Percentiles rank a stretch among this genome's conserved stretches.
Conservation (phyloP, 2,329 filamentous ascomycete species). For the Pezicula rhizophila region DNA sequence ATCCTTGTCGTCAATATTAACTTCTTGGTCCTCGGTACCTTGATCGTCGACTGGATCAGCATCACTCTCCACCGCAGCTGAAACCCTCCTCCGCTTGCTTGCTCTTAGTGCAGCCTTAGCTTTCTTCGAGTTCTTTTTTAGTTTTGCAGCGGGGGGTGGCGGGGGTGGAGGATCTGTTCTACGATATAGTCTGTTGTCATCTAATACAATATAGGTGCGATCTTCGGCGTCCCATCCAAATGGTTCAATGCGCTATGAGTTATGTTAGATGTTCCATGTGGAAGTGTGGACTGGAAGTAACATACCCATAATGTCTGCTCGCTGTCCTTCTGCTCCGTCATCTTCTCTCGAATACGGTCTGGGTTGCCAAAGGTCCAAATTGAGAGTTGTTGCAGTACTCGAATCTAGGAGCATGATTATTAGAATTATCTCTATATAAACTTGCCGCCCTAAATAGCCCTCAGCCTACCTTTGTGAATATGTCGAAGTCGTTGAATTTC, state of each 20-base stretch:
- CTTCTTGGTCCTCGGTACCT: slow-evolving; percentile 34
- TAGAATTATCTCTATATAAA: not conserved
- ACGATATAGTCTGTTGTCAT: slow-evolving; percentile 90
- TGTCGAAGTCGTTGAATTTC: slow-evolving; percentile 75
- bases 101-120: slow-evolving; percentile 57
- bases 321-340: slow-evolving; percentile 73
- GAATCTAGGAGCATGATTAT: slow-evolving; percentile 42
- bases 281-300: slow-evolving; percentile 7
- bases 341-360: slow-evolving; percentile 78
- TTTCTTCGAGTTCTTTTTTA: slow-evolving; percentile 61
- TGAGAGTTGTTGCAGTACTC: slow-evolving; percentile 80
- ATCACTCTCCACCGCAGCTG: slow-evolving; percentile 35
- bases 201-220: slow-evolving; percentile 81
- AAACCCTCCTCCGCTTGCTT: slow-evolving; percentile 65
- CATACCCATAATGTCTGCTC: slow-evolving; percentile 82
- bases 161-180: slow-evolving; percentile 67
- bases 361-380: slow-evolving; percentile 84
- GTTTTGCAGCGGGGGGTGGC: slow-evolving; percentile 48
- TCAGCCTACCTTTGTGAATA: slow-evolving; percentile 64
- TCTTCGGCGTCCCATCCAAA: slow-evolving; percentile 87
- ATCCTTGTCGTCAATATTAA: slow-evolving; percentile 39
- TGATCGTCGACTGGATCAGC: slow-evolving; percentile 32
- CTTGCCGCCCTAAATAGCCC: slow-evolving; percentile 41
- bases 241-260: slow-evolving; percentile 62
- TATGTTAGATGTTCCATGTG: not conserved